Base-by-base conservation (phyloP, 768 basidiomycete genomes). In the Termitomyces sp. region DNA sequence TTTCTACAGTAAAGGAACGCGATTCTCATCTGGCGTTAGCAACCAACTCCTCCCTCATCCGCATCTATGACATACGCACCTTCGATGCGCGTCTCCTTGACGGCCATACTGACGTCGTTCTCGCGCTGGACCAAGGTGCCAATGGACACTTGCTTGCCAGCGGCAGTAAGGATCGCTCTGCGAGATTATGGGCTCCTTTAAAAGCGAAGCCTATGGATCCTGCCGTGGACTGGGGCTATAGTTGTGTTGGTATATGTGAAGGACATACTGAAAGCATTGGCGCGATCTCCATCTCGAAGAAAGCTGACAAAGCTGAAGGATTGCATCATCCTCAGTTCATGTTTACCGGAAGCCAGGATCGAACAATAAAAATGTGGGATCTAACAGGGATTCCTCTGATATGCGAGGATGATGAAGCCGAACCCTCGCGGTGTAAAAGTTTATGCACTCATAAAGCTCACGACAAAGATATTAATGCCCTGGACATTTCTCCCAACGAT, bases 311-410 rank as follows among this genome's bases (percentile, higher is more conserved):
- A 22, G 68, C 67, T 8, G 70, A 70, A 18, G 65, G 60, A 30
- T 69, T 69, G 20, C 58, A 64, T 37, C 63, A 68, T 53, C 74
- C 77, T 51, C 78, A 78, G 42, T 96, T 97, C 74, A 77, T 95
- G 79, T 91, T 98, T 69, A 97, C 95, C 15, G 97, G 96, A 34
- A 93, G 91, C 69, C 96, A 98, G 72, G 97, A 99, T 71, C 85
- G 93, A 45, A 98, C 97, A 4, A 91, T 98, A 70, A 99, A 99
- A 73, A 89, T 98, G 86, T 99, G 97, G 97, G 94, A 98, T 72
- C 70, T 98, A n/a, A 75, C 81, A 0, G 69, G 74, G 15, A 73
- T 88, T 4, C 72, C 80, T 1, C 52, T 74, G n/a, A 62, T 63
- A 27, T 67, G 64, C 27, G 57, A 65, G 39, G 64, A 55, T n/a